A percentile compares a stretch with the other conserved stretches of the same genome.
phyloP scores from a whole-genome alignment of 2,329 filamentous ascomycete genomes.

The Nemania sp. region DNA sequence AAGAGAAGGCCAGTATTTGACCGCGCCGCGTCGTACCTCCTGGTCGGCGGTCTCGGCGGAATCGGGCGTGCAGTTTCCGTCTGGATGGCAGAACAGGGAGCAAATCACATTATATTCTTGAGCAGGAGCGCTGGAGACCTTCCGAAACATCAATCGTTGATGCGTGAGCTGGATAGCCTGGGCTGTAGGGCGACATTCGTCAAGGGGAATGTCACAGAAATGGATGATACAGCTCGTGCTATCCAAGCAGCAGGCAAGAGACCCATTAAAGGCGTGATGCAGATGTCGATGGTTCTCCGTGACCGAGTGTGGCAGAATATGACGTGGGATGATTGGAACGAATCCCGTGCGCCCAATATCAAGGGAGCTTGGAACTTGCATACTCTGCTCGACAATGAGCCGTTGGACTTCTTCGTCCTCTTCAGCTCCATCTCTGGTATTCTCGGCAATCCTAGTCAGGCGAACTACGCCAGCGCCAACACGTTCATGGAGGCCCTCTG shows the following conservation, averaged over 20 bases:
- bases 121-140: constrained; percentile 40
- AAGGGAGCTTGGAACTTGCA: constrained; percentile 49
- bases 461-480: constrained; percentile 46
- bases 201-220: constrained; percentile 27
- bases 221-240: constrained; percentile 24
- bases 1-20: constrained; percentile 16
- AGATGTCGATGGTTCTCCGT: constrained; percentile 33
- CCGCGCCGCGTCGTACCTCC: constrained; percentile 35
- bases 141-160: constrained; percentile 23
- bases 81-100: constrained; percentile 45
- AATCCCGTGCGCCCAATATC: constrained; percentile 43
- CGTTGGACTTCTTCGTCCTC: constrained; percentile 46
- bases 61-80: constrained; percentile 36
- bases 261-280: constrained; percentile 22
- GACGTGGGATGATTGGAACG: constrained; percentile 41
- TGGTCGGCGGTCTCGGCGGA: constrained; percentile 42
- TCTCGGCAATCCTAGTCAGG: constrained; percentile 38
- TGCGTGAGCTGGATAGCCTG: constrained; percentile 31
- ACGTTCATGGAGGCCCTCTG: constrained; percentile 43
- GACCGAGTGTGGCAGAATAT: constrained; percentile 44
- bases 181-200: constrained; percentile 28
- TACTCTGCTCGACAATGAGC: constrained; percentile 32
- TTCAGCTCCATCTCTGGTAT: constrained; percentile 38
- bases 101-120: constrained; percentile 45
- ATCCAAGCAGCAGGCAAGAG: background rate